Conservation (phyloP, 345 rosid species). For the Carallia pectinifolia region DNA sequence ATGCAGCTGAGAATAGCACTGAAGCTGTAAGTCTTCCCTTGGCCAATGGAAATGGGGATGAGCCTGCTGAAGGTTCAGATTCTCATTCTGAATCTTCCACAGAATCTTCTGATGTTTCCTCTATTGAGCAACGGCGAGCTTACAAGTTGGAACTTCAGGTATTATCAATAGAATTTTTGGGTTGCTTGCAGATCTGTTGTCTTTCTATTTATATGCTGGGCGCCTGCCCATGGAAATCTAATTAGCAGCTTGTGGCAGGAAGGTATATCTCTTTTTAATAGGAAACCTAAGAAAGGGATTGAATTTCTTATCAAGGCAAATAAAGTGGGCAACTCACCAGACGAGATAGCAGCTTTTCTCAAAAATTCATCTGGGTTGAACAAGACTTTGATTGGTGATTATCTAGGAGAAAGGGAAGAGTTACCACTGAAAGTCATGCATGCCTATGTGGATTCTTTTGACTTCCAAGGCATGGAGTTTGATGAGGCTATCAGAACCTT, state of each 20-base stretch:
- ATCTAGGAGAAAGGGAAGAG: slow-evolving; percentile 98
- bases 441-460: slow-evolving; percentile 94
- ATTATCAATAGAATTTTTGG: slow-evolving; percentile 10
- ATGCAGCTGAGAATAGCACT: slow-evolving; percentile 59
- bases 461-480: slow-evolving; percentile 83
- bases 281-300: slow-evolving; percentile 96
- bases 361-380: slow-evolving; percentile 85
- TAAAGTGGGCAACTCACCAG: slow-evolving; percentile 89
- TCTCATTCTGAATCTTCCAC: slow-evolving; percentile 79
- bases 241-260: slow-evolving; percentile 79
- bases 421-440: slow-evolving; percentile 95
- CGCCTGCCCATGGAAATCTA: slow-evolving; percentile 29
- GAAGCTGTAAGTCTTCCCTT: slow-evolving; percentile 59
- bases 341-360: slow-evolving; percentile 91
- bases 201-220: slow-evolving; percentile 7
- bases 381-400: slow-evolving; percentile 92
- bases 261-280: slow-evolving; percentile 98
- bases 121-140: slow-evolving; percentile 97
- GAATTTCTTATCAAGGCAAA: slow-evolving; percentile 92
- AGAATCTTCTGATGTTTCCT: slow-evolving; percentile 79
- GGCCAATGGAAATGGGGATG: slow-evolving; percentile 87
- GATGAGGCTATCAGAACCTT: slow-evolving; percentile 93
- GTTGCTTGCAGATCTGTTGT: slow-evolving; percentile 7
- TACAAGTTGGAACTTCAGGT: slow-evolving; percentile 99
- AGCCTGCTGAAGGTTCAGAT: slow-evolving; percentile 76